These are phyloP conservation scores for Geranium incanum DNA, from an alignment of 441 rosid genomes.

Conservation along the genomic window DNA sequence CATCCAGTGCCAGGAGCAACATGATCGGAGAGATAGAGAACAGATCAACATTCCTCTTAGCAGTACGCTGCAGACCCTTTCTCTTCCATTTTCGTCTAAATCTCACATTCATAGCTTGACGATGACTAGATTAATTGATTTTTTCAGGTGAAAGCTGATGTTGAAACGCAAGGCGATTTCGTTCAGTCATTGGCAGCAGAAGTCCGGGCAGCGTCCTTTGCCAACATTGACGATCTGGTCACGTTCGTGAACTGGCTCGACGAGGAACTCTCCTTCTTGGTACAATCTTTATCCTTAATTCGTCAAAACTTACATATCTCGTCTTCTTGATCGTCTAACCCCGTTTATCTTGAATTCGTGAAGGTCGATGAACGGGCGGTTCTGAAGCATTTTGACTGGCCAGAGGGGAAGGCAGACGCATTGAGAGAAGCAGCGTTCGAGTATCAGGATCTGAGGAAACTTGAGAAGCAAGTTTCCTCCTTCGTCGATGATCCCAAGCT, in stretches of 20 bases:
- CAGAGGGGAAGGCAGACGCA: constrained; percentile 96
- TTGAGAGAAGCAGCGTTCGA: constrained; percentile 93
- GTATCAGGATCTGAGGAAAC: constrained; percentile 80
- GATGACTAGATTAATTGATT: no score
- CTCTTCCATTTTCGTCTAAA: constrained; percentile 11
- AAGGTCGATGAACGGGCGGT: constrained; percentile 97
- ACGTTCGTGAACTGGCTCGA: constrained; percentile 97
- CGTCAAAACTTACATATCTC: neutral
- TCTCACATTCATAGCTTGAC: no score
- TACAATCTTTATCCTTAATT: constrained; percentile 24
- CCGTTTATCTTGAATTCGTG: neutral
- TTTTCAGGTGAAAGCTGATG: constrained; percentile 89
- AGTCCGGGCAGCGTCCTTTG: constrained; percentile 78
- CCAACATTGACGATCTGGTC: constrained; percentile 63
- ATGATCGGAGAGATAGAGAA: constrained; percentile 95
- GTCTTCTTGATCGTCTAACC: neutral
- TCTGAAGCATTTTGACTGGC: constrained; percentile 98
- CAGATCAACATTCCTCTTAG: constrained; percentile 87
- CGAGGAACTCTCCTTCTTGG: constrained; percentile 98
- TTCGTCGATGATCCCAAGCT: constrained; percentile 77
- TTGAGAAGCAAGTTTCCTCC: constrained; percentile 70
- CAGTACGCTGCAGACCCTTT: constrained; percentile 37
- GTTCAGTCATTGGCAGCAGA: constrained; percentile 84
- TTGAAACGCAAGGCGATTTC: constrained; percentile 96
- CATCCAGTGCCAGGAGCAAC: constrained; percentile 70